Percentiles rank a stretch among this genome's conserved stretches.
Conservation (phyloP, 257 asterid species). For the Solanum neorickii region DNA sequence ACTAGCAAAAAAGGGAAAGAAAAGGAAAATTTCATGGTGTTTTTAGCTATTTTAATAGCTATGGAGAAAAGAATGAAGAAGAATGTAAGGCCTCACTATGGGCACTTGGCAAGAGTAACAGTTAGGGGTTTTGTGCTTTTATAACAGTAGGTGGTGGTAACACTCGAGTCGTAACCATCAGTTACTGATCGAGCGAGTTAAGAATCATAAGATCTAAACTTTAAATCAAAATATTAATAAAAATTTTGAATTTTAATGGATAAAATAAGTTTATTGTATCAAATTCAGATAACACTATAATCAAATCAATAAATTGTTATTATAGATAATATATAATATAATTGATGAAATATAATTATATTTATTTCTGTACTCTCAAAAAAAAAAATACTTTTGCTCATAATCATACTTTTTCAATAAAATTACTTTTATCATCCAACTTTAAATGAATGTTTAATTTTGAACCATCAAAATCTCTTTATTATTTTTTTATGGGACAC, state of each 20-base stretch:
- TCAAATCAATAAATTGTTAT: accelerated
- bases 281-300: accelerated
- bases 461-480: too few relatives aligned
- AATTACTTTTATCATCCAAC: background rate
- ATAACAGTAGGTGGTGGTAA: background rate
- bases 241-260: background rate
- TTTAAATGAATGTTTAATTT: too few relatives aligned
- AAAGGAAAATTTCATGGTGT: conserved; percentile 10
- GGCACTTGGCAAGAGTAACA: background rate
- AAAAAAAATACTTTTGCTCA: background rate
- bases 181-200: background rate
- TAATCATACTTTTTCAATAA: background rate
- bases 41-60: background rate
- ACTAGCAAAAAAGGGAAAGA: conserved; percentile 7
- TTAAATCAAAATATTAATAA: accelerated
- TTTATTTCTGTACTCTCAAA: background rate
- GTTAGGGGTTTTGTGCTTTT: background rate
- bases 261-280: accelerated
- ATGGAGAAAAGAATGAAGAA: background rate
- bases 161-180: background rate
- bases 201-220: background rate
- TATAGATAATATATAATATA: background rate
- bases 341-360: background rate
- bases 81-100: background rate
- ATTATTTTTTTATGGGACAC: background rate